Evolutionary conservation across 202 grass and related monocot species (phyloP).

Genomic region (Digitaria exilis): DNA sequence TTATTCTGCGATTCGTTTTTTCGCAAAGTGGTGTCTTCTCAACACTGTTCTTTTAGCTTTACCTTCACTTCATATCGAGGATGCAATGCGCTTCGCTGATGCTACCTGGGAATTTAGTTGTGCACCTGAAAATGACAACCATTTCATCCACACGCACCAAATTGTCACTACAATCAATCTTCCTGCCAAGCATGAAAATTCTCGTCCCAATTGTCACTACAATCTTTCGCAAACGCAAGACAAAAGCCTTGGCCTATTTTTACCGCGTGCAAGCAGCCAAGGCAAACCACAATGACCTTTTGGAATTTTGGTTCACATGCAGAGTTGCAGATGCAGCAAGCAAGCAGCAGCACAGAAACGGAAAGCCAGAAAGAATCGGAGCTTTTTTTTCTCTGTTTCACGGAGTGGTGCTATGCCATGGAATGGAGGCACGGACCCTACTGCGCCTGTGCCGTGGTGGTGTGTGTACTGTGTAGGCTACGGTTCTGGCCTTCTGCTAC

Average conservation of each 20-base stretch:
- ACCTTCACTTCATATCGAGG: background rate
- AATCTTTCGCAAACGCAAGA: background rate
- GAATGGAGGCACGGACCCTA: background rate
- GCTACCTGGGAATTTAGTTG: background rate
- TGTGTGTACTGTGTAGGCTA: background rate
- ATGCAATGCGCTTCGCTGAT: background rate
- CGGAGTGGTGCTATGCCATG: background rate
- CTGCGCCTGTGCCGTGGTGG: background rate
- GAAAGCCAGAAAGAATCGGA: background rate
- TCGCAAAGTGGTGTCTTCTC: background rate
- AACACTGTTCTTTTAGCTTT: background rate
- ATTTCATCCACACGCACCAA: background rate
- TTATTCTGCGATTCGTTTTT: background rate
- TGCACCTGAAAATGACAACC: background rate
- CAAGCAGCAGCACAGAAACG: constrained; percentile 14
- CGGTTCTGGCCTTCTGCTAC: too few species aligned
- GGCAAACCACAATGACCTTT: background rate
- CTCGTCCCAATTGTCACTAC: too few species aligned
- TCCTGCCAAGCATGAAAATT: background rate
- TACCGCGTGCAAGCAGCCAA: background rate
- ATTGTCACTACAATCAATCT: background rate
- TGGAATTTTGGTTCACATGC: background rate
- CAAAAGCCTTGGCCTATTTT: background rate
- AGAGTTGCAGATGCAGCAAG: too few species aligned
- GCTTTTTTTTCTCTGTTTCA: background rate